Evolutionary conservation across 352 stramenopile genomes (phyloP), one percentile per base, ranked within the genome.

Genomic region (Elongisporangium senticosum): DNA sequence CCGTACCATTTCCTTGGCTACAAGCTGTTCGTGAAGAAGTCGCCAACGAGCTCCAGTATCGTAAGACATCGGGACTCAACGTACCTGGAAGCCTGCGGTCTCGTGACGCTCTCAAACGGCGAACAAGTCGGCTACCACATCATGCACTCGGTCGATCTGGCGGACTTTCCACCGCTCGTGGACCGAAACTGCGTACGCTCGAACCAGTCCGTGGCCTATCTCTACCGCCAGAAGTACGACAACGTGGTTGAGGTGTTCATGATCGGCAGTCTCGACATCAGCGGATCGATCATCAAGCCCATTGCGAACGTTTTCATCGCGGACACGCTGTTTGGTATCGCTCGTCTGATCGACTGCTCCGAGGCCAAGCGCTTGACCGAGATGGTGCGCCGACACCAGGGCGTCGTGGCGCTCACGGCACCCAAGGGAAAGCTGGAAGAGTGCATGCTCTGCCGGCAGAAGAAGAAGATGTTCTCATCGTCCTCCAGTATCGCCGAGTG

Each of bases 221-320:
- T 89, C 24, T 75, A 86, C 58, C 70, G 76, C 3, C 79, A 89
- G 62, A 82, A 74, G 60, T 71, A 52, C 51, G 69, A 72, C 8
- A 70, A 66, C 23, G 55, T 66, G 17, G 64, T 89, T 6, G 75
- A 89, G 21, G 72, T 89, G 14, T 89, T 87, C 58, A 82, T 84
- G 74, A 63, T 83, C 17, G 79, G 72, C 21, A 76, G 79, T 26
- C 67, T 85, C 28, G 67, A 78, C 49, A 71, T 84, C 21, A 59
- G 67, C 11, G 75, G 76, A 14, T 17, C 11, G 68, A 74, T 87
- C 11, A 57, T 81, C 28, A 58, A 60, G 14, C 67, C 74, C 1
- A 52, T 89, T 23, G 68, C 62, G n/a, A 69, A 79, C 40, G 69
- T 73, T 53, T 72, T 86, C 49, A 64, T 69, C 2, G 53, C 69